A percentile compares a stretch with the other conserved stretches of the same genome.
These are phyloP conservation scores for Apiospora sp. DNA, from an alignment of 2,329 filamentous ascomycete species.

Conservation along the genomic window DNA sequence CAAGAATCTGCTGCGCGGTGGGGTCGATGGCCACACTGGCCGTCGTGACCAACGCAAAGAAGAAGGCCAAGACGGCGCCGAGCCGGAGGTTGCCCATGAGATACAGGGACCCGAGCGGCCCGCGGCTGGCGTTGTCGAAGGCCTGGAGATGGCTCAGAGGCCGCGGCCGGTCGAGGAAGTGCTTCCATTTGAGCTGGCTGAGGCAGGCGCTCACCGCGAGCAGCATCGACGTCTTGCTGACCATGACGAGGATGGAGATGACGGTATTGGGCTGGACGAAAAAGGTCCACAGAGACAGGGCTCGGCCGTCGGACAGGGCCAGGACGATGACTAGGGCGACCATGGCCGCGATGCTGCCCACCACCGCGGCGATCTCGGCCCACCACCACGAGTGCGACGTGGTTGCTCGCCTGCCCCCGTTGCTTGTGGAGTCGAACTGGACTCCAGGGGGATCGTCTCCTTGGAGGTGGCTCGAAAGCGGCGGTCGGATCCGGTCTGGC, in stretches of 20 bases:
- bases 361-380: slow-evolving; percentile 35
- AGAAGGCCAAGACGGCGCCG: slow-evolving; percentile 25
- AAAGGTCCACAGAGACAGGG: slow-evolving; percentile 32
- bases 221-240: slow-evolving; percentile 34
- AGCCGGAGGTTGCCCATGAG: slow-evolving; percentile 28
- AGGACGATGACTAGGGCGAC: slow-evolving; percentile 29
- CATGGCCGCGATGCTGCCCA: slow-evolving; percentile 32
- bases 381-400: slow-evolving; percentile 34
- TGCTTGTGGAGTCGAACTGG: not conserved
- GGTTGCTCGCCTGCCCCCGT: not conserved
- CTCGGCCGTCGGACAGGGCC: slow-evolving; percentile 25
- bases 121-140: slow-evolving; percentile 36
- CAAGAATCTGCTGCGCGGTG: slow-evolving; percentile 33
- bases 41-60: slow-evolving; percentile 32
- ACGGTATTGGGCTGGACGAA: slow-evolving; percentile 41
- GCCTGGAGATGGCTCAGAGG: slow-evolving; percentile 33
- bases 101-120: slow-evolving; percentile 33
- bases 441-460: not conserved
- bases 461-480: not conserved
- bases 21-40: slow-evolving; percentile 34
- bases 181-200: slow-evolving; percentile 36
- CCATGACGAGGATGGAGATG: slow-evolving; percentile 33
- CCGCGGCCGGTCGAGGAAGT: slow-evolving; percentile 26
- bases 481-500: not conserved
- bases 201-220: slow-evolving; percentile 33